phyloP scores from a whole-genome alignment of 2,329 filamentous ascomycete genomes.

The Fusarium duplospermum region DNA sequence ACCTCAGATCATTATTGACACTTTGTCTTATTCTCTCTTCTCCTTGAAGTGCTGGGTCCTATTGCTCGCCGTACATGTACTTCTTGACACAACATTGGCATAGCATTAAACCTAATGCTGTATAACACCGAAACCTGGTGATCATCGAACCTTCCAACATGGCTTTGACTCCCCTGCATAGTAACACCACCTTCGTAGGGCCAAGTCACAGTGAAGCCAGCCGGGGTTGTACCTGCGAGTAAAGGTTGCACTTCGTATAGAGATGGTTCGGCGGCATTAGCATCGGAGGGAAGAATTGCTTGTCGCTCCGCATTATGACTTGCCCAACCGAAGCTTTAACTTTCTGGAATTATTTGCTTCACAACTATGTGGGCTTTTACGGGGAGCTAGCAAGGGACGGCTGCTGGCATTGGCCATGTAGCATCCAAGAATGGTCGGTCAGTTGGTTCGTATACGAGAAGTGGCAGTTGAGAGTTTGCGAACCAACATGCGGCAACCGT shows the following conservation, averaged over 20 bases:
- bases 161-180: not conserved
- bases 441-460: not conserved
- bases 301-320: not conserved
- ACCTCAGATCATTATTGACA: not conserved
- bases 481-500: not conserved
- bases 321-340: not conserved
- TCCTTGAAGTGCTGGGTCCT: not conserved
- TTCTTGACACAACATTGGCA: not conserved
- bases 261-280: not conserved
- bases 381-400: not conserved
- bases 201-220: not conserved
- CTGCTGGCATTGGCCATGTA: not conserved
- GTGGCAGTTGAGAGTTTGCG: not conserved
- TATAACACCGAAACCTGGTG: not conserved
- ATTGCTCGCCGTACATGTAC: not conserved
- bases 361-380: not conserved
- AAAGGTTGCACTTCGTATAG: not conserved
- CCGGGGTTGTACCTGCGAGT: not conserved
- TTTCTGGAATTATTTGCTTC: not conserved
- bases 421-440: not conserved
- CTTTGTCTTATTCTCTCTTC: not conserved
- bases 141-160: not conserved
- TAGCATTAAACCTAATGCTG: not conserved
- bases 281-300: not conserved
- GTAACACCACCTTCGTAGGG: not conserved